phyloP scores from a whole-genome alignment of 441 rosid species.

The Gossypium davidsonii region DNA sequence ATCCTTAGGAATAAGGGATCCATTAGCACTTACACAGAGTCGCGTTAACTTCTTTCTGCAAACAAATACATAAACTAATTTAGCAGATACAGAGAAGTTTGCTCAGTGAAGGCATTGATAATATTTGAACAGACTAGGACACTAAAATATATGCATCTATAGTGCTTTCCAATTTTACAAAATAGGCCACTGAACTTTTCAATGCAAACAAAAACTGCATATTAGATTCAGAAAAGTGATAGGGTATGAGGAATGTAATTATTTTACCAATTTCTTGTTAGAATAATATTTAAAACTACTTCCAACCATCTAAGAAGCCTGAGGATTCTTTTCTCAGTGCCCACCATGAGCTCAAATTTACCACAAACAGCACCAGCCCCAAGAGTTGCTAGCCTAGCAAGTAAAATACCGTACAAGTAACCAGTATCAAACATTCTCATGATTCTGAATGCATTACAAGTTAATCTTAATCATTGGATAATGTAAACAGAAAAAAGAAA shows the following conservation, averaged over 20 bases:
- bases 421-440: background rate
- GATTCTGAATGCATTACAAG: background rate
- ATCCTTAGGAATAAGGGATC: slow-evolving; percentile 66
- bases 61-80: background rate
- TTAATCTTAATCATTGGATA: background rate
- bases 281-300: background rate
- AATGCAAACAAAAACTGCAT: background rate
- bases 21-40: slow-evolving; percentile 79
- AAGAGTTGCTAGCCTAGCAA: background rate
- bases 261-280: background rate
- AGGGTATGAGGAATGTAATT: background rate
- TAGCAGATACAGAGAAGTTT: background rate
- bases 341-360: background rate
- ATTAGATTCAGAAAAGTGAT: background rate
- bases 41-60: slow-evolving; percentile 76
- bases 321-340: background rate
- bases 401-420: background rate
- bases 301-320: background rate
- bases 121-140: background rate
- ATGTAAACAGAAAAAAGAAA: background rate
- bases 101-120: background rate
- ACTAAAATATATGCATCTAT: background rate
- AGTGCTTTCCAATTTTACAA: background rate
- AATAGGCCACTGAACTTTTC: background rate
- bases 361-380: background rate